Evolutionary conservation across 352 stramenopile species (phyloP).

Genomic region (Globisporangium cystogenes): DNA sequence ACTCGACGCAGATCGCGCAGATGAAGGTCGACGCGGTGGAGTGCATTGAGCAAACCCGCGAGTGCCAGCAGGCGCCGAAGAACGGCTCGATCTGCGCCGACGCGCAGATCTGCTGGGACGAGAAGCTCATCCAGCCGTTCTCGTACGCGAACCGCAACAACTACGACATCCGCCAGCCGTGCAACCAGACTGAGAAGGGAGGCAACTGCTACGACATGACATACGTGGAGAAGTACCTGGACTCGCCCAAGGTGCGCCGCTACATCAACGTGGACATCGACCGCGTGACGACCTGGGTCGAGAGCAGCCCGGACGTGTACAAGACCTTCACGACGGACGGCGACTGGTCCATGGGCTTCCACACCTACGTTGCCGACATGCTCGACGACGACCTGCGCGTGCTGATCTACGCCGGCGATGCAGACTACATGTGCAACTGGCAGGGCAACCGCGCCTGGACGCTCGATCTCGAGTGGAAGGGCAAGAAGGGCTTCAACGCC

Average conservation of each 20-base stretch:
- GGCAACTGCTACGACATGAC: slow-evolving; percentile 7
- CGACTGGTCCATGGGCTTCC: slow-evolving; percentile 93
- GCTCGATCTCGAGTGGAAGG: slow-evolving; percentile 85
- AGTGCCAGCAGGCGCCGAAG: background rate
- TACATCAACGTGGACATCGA: slow-evolving; percentile 17
- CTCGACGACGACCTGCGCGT: slow-evolving; percentile 68
- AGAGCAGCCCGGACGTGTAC: slow-evolving; percentile 88
- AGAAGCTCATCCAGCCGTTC: slow-evolving; percentile 27
- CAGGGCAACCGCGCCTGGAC: slow-evolving; percentile 93
- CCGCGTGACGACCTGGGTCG: slow-evolving; percentile 48
- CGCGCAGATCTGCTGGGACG: background rate
- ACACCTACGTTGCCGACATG: slow-evolving; percentile 68
- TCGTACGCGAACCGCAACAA: slow-evolving; percentile 23
- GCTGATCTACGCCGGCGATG: slow-evolving; percentile 95
- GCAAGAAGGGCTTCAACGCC: slow-evolving; percentile 75
- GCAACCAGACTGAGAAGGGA: slow-evolving; percentile 8
- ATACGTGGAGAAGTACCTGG: slow-evolving; percentile 39
- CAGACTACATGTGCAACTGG: slow-evolving; percentile 96
- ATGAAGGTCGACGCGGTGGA: background rate
- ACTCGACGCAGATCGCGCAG: slow-evolving; percentile 15
- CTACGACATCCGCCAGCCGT: slow-evolving; percentile 46
- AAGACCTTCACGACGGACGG: slow-evolving; percentile 57
- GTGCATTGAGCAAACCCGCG: background rate
- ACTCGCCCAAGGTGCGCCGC: slow-evolving; percentile 29
- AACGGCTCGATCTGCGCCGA: slow-evolving; percentile 19